phyloP scores from a whole-genome alignment of 148 eudicot species.

The Agrostemma githago region DNA sequence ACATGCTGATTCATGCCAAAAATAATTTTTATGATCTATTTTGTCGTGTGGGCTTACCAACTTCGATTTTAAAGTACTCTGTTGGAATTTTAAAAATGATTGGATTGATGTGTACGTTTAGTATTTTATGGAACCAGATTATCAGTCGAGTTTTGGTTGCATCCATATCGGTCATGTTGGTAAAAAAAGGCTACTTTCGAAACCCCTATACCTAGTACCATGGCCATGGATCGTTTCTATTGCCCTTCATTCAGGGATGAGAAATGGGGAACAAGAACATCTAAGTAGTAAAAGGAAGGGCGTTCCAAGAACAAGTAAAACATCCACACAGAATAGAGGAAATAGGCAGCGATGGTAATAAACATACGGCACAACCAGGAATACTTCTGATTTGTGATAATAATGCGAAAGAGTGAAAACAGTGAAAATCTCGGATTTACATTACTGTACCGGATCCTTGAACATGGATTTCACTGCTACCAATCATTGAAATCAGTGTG shows the following conservation, averaged over 20 bases:
- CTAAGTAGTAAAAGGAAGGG: not conserved
- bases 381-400: not conserved
- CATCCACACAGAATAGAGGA: not conserved
- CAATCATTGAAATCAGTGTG: slow-evolving; percentile 6
- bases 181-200: not conserved
- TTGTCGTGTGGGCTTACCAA: not conserved
- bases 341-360: not conserved
- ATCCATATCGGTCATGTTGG: not conserved
- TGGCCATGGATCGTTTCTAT: not conserved
- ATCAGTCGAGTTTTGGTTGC: not conserved
- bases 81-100: not conserved
- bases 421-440: not conserved
- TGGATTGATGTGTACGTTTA: not conserved
- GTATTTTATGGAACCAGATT: not conserved
- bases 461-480: slow-evolving; percentile 7
- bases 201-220: not conserved
- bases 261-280: not conserved
- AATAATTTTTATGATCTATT: not conserved
- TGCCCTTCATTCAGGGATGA: not conserved
- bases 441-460: not conserved
- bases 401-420: not conserved
- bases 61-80: not conserved
- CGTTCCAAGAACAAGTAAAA: not conserved
- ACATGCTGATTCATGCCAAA: slow-evolving; percentile 16
- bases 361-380: not conserved